Base-by-base conservation (phyloP, 2,329 filamentous ascomycete genomes). In the Penicillium frequentans region DNA sequence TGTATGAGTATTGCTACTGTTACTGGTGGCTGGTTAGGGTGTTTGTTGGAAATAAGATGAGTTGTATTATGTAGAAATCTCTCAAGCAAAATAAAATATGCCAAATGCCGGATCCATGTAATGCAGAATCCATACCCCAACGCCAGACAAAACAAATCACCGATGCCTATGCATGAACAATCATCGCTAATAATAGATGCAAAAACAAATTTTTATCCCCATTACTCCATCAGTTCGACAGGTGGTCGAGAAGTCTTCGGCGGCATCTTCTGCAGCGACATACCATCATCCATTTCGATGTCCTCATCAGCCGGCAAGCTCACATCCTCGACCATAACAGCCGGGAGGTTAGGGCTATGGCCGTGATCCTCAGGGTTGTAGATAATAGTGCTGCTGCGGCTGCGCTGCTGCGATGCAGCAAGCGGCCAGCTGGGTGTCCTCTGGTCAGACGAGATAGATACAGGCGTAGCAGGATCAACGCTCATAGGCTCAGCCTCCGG, bases 361-460 rank as follows among this genome's bases (percentile, higher is more conserved):
- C 85, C 85, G 62, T 88, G 84, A 44, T 86, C 82, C 54, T 84
- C 80, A 0, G 86, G 86, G 60, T 87, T 77, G 67, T 85, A 88
- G 49, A 88, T 84, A 44, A 87, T 76, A 1, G 84, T 86, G 31
- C 82, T 81, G 66, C 83, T 86, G 43, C 84, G 67, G 60, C 76
- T 78, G 45, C 77, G 72, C 57, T 71, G 70, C 49, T 69, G 70
- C 19, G 68, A 66, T 48, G 65, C 60, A 46, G 64, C 55, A 35
- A 64, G 23, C 26, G 73, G 70, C 69, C 70, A 73, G 57, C 69
- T 71, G 6, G 61, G 53, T 9, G 65, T 70, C 37, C 70, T 66
- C 65, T 65, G 73, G 33, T 71, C 70, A 1, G 67, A 70, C 2
- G 70, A 62, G n/a, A 71, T 60, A 9, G 73, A 75, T 43, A 74